Evolutionary conservation across 371 early-diverging fungal species (phyloP).

Genomic region (Conidiobolus incongruus): DNA sequence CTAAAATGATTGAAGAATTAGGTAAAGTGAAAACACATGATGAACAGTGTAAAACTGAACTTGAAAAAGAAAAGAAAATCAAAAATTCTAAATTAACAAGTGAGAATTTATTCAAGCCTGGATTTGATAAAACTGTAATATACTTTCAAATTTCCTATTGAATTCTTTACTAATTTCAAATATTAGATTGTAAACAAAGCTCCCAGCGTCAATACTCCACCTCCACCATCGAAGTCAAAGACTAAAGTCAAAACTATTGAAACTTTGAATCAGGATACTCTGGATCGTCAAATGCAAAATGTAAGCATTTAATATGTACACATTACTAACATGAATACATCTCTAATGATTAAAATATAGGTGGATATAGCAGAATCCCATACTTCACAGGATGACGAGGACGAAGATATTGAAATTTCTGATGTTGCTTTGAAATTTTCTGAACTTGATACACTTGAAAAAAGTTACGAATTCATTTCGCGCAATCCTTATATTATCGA

Average conservation of each 20-base stretch:
- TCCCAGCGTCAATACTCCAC: neutral
- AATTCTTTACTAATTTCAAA: neutral
- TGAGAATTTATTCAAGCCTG: slow-evolving; percentile 7
- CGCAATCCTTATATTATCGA: slow-evolving; percentile 41
- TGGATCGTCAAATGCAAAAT: too few species aligned
- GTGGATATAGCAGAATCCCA: neutral
- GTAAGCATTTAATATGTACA: too few species aligned
- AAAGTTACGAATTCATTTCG: slow-evolving; percentile 34
- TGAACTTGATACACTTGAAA: slow-evolving; percentile 32
- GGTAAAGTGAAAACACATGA: neutral
- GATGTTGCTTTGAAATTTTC: slow-evolving; percentile 34
- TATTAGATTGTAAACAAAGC: slow-evolving; percentile 1
- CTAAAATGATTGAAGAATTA: neutral
- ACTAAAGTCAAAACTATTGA: slow-evolving; percentile 5
- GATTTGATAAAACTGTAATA: slow-evolving; percentile 8
- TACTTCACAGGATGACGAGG: slow-evolving; percentile 16
- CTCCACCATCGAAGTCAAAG: neutral
- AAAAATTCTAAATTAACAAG: slow-evolving; percentile 6
- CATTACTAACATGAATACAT: neutral
- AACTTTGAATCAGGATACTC: slow-evolving; percentile 4
- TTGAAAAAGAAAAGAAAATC: slow-evolving; percentile 5
- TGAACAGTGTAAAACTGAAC: slow-evolving; percentile 3
- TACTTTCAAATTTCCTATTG: neutral
- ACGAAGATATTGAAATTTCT: slow-evolving; percentile 32
- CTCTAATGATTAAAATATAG: neutral